A percentile compares a stretch with the other conserved stretches of the same genome.
Evolutionary conservation across 345 rosid species (phyloP).

Genomic region (Eucalyptus erythrocorys): DNA sequence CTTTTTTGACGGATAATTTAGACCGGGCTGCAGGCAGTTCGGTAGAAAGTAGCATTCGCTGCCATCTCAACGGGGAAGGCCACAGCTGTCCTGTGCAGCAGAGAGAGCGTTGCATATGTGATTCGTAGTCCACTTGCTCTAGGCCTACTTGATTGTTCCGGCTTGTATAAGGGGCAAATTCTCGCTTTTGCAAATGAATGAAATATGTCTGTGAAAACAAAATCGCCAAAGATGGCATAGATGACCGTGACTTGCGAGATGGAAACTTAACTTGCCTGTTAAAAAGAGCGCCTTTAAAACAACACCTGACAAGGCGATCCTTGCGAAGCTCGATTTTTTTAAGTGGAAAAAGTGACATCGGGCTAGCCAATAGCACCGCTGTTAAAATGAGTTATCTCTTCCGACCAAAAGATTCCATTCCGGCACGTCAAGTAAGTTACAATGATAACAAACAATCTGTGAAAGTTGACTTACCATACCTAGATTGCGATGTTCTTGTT

Average conservation of each 20-base stretch:
- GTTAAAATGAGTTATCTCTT: not conserved
- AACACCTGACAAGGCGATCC: not conserved
- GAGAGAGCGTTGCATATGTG: not conserved
- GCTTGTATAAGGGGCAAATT: not conserved
- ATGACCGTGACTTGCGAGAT: not conserved
- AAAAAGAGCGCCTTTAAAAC: not conserved
- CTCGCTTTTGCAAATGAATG: not conserved
- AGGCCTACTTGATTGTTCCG: not conserved
- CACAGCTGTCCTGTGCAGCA: not conserved
- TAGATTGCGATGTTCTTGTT: not conserved
- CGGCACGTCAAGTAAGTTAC: not conserved
- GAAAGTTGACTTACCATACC: not conserved
- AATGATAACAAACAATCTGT: not conserved
- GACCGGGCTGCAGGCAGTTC: not conserved
- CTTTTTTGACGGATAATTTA: not conserved
- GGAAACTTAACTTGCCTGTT: not conserved
- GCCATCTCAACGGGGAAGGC: not conserved
- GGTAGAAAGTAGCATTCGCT: not conserved
- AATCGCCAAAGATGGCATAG: not conserved
- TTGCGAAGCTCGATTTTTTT: not conserved
- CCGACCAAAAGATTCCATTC: not conserved
- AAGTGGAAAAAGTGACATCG: not conserved
- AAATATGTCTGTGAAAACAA: not conserved
- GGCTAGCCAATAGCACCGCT: not conserved
- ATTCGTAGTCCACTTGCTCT: not conserved